Evolutionary conservation across 2,329 filamentous ascomycete species (phyloP), one percentile per base, ranked within the genome.

Genomic region (Colletotrichum tropicale): DNA sequence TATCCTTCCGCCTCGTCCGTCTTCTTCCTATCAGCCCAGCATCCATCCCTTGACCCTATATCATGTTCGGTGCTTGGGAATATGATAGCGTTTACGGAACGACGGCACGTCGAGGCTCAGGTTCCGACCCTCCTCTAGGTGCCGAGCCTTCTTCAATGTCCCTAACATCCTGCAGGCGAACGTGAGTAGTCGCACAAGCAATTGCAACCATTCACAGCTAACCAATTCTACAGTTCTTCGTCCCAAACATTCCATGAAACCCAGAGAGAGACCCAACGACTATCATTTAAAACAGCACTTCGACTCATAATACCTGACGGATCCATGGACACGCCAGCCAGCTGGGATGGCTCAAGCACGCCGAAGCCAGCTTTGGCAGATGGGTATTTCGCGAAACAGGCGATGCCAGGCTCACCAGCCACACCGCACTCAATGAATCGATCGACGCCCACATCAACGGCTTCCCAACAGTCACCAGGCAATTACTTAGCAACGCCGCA

Each of bases 281-380:
- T 78, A 24, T 78, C 75, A 7, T 72, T 78, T 8, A 75, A 72
- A 9, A 72, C 76, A 21, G 75, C 76, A 28, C 75, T 75, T n/a
- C 74, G 67, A 28, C n/a, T 73, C 15, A 71, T 58, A 38, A 30
- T 28, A 7, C 71, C 75, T 8, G 43, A 70, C 6, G 56, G 26
- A 55, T 71, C 52, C 18, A 36, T 9, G 5, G 48, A 65, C n/a
- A 55, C 60, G 6, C 68, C 71, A 8, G 66, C 64, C 13, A 77
- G 71, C 48, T 78, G 75, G 68, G 76, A 78, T 16, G 76, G 76
- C 30, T 65, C 68, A 18, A 75, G 71, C 61, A 75, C 76, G 9
- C 76, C 76, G 24, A 78, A 58, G 15, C 71, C 68, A n/a, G 16
- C 34, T 13, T 24, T 60, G 5, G 48, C 26, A 15, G 71, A 70